These are phyloP conservation scores for Vigna unguiculata DNA, from an alignment of 306 rosid species.

Conservation along the genomic window DNA sequence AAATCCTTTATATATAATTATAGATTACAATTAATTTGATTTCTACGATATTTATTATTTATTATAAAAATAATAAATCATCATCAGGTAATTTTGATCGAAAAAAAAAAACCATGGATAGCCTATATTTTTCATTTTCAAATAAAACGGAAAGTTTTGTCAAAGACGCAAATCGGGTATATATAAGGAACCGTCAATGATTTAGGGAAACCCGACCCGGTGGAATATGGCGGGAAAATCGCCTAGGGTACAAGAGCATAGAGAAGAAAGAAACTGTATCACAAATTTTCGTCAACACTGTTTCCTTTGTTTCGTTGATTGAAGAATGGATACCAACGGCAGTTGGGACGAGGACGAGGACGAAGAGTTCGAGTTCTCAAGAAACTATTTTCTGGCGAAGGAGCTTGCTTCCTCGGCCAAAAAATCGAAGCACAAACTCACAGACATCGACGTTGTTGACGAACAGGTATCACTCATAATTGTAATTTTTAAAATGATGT, in stretches of 20 bases:
- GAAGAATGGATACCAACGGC: constrained; percentile 51
- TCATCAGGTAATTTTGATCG: too few species aligned
- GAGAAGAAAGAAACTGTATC: not conserved
- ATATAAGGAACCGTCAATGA: too few species aligned
- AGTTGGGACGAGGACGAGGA: constrained; percentile 62
- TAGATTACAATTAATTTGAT: too few species aligned
- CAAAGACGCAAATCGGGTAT: too few species aligned
- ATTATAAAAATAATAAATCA: too few species aligned
- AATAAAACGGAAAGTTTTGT: not conserved
- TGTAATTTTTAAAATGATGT: not conserved
- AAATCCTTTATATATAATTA: too few species aligned
- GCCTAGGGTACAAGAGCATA: constrained; percentile 6
- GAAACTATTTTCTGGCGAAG: constrained; percentile 90
- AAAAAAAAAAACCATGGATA: too few species aligned
- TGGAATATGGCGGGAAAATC: constrained; percentile 23
- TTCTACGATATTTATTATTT: too few species aligned
- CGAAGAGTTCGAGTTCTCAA: constrained; percentile 70
- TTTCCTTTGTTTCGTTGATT: not conserved
- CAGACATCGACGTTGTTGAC: constrained; percentile 75
- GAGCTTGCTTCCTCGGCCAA: constrained; percentile 70
- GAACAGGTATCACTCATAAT: constrained; percentile 64
- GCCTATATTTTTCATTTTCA: too few species aligned
- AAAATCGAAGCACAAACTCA: constrained; percentile 72
- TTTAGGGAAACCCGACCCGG: not conserved
- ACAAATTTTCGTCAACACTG: not conserved